These are phyloP conservation scores for Sarocladiaceae sp. DNA, from an alignment of 2,329 filamentous ascomycete species.

Conservation along the genomic window DNA sequence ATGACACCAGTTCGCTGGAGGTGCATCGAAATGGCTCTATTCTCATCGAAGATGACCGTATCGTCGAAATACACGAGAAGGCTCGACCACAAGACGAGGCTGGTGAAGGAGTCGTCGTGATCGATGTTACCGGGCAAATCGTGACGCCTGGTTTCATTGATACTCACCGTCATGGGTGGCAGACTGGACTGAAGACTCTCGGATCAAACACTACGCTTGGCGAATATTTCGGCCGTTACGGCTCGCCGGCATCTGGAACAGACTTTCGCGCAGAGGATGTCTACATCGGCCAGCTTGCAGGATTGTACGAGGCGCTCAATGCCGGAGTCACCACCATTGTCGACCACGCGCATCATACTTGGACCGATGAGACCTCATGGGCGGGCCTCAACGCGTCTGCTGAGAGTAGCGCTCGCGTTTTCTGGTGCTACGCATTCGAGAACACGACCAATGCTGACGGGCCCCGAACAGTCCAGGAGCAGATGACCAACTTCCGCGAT, in stretches of 20 bases:
- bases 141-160: constrained; percentile 53
- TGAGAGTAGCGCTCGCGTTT: constrained; percentile 42
- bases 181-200: constrained; percentile 50
- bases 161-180: constrained; percentile 53
- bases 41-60: constrained; percentile 33
- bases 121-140: constrained; percentile 49
- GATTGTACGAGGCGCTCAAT: constrained; percentile 46
- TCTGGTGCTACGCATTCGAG: constrained; percentile 41
- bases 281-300: constrained; percentile 41
- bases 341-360: constrained; percentile 49
- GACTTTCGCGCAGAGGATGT: constrained; percentile 38
- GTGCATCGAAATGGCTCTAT: constrained; percentile 36
- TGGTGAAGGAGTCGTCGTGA: constrained; percentile 14
- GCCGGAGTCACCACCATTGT: constrained; percentile 49
- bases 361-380: constrained; percentile 34
- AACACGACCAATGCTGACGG: constrained; percentile 16
- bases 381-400: constrained; percentile 40
- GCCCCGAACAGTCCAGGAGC: constrained; percentile 4
- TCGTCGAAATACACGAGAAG: constrained; percentile 26
- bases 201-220: constrained; percentile 45
- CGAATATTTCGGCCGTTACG: constrained; percentile 41
- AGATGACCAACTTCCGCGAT: constrained; percentile 11
- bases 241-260: constrained; percentile 24
- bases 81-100: constrained; percentile 11
- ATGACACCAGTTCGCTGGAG: constrained; percentile 24